Evolutionary conservation across 768 basidiomycete species (phyloP).

Genomic region (Paxillus ammoniavirescens): DNA sequence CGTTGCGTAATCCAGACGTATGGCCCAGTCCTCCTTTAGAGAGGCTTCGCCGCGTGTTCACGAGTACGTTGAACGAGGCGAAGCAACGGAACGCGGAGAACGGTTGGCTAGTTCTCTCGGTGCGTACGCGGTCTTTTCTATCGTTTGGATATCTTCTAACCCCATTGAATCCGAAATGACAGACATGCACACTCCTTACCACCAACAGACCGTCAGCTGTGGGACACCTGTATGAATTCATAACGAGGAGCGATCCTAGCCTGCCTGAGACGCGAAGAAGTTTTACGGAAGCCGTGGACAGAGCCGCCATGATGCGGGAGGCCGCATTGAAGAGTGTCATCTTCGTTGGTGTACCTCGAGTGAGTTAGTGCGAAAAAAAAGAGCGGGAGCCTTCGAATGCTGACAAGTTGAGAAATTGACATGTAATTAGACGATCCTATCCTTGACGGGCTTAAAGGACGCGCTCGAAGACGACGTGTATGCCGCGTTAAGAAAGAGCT

Average conservation of each 20-base stretch:
- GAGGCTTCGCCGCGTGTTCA: conserved; percentile 54
- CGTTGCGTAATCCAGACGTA: conserved; percentile 61
- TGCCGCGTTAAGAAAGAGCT: conserved; percentile 59
- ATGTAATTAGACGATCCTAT: conserved; percentile 68
- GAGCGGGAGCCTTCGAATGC: neutral
- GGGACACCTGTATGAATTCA: conserved; percentile 79
- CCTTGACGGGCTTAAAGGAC: conserved; percentile 71
- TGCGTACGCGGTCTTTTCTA: conserved; percentile 34
- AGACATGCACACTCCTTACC: conserved; percentile 85
- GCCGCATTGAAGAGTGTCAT: conserved; percentile 86
- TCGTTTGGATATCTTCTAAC: conserved; percentile 20
- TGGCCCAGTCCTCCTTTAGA: conserved; percentile 54
- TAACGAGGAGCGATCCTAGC: conserved; percentile 48
- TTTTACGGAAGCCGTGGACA: conserved; percentile 59
- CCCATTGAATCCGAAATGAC: conserved; percentile 31
- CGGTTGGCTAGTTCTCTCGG: conserved; percentile 81
- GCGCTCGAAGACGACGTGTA: conserved; percentile 83
- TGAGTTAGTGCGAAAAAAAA: conserved; percentile 36
- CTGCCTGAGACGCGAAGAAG: conserved; percentile 40
- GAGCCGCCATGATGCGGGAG: conserved; percentile 85
- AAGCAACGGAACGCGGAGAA: conserved; percentile 61
- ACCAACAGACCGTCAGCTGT: conserved; percentile 78
- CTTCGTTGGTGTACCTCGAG: conserved; percentile 85
- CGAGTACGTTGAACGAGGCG: conserved; percentile 65
- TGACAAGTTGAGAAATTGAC: conserved; percentile 6